A percentile compares a stretch with the other conserved stretches of the same genome.
These are phyloP conservation scores for Acer saccharum DNA, from an alignment of 345 rosid species.

Conservation along the genomic window DNA sequence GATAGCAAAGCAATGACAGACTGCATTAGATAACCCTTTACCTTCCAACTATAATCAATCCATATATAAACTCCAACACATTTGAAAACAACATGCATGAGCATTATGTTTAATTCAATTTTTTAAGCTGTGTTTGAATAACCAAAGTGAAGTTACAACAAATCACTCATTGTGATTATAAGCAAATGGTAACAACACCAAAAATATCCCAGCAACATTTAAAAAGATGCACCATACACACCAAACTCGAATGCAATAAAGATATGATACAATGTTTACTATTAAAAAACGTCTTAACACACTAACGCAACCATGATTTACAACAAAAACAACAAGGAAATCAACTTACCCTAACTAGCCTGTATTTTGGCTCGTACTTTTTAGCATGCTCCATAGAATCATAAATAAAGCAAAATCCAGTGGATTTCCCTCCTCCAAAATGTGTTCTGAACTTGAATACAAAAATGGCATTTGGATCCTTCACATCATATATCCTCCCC, in stretches of 20 bases:
- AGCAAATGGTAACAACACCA: not conserved
- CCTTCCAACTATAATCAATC: not conserved
- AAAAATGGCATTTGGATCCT: slow-evolving; percentile 61
- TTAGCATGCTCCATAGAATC: slow-evolving; percentile 65
- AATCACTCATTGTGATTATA: not conserved
- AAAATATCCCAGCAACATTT: not conserved
- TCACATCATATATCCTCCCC: slow-evolving; percentile 58
- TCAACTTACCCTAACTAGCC: slow-evolving; percentile 67
- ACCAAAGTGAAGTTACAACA: not conserved
- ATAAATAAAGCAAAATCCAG: slow-evolving; percentile 70
- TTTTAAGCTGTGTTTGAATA: not conserved
- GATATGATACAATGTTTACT: not conserved
- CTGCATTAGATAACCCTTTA: not conserved
- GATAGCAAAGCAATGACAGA: not conserved
- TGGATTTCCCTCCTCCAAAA: slow-evolving; percentile 80
- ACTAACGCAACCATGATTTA: not conserved
- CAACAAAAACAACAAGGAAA: not conserved
- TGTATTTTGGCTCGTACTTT: slow-evolving; percentile 73
- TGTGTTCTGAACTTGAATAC: slow-evolving; percentile 76
- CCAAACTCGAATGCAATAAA: not conserved
- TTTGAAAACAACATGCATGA: no score
- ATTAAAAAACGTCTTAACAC: not conserved
- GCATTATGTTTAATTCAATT: not conserved
- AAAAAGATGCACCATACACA: not conserved
- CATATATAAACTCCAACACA: not conserved